phyloP scores from a whole-genome alignment of 1,139 yeast genomes.

The Wickerhamomyces sp. region DNA sequence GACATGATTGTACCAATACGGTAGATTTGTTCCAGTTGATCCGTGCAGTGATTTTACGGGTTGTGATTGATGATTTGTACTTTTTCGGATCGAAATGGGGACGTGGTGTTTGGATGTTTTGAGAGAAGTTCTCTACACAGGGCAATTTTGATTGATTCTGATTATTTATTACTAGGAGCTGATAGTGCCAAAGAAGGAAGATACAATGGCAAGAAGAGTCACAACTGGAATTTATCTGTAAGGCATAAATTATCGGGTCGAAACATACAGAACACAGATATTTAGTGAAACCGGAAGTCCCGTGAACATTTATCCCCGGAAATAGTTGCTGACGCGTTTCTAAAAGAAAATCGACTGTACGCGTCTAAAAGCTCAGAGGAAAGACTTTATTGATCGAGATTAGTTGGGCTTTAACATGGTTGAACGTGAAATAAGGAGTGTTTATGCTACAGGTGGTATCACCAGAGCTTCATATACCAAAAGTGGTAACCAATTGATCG shows the following conservation, averaged over 20 bases:
- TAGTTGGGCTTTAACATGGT: constrained; percentile 4
- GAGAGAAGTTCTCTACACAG: no score
- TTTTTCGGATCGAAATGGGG: background rate
- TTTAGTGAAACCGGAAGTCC: background rate
- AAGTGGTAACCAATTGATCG: constrained; percentile 35
- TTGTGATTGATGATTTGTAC: background rate
- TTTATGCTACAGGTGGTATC: constrained; percentile 21
- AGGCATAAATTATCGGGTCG: no score
- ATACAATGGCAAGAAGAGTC: no score
- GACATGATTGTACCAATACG: background rate
- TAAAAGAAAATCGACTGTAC: background rate
- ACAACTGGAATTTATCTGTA: no score
- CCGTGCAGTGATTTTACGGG: background rate
- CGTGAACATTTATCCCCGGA: background rate
- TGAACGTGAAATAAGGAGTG: constrained; percentile 14
- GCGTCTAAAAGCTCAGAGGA: no score
- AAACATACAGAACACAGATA: no score
- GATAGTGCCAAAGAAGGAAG: no score
- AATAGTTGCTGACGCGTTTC: background rate
- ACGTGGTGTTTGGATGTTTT: background rate
- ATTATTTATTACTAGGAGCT: no score
- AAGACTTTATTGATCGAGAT: no score
- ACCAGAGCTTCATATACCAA: constrained; percentile 38
- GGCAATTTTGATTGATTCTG: no score
- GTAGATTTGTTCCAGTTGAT: background rate